Evolutionary conservation across 441 rosid species (phyloP).

Genomic region (Manihot esculenta): DNA sequence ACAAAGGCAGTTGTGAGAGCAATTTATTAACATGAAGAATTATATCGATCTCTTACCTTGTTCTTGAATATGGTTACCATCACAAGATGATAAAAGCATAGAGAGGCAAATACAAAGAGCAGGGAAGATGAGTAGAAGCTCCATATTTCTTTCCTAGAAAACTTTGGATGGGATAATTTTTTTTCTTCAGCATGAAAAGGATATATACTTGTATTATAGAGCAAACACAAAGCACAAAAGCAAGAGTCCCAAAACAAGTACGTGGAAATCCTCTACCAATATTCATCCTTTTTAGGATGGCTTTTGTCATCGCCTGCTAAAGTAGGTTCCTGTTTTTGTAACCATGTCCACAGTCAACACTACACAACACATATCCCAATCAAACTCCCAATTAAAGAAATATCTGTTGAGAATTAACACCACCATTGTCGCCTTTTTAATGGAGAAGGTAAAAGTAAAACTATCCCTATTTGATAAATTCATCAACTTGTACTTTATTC

Average conservation of each 20-base stretch:
- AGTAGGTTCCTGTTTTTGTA: constrained; percentile 5
- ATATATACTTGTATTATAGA: constrained; percentile 17
- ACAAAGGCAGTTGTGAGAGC: neutral
- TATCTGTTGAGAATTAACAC: neutral
- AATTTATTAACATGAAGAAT: too few relatives aligned
- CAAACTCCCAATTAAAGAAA: neutral
- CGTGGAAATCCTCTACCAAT: constrained; percentile 23
- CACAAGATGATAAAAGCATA: constrained; percentile 18
- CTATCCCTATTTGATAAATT: neutral
- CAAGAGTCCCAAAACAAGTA: constrained; percentile 41
- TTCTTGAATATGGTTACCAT: constrained; percentile 21
- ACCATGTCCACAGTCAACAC: constrained; percentile 5
- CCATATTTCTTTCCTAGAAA: constrained; percentile 20
- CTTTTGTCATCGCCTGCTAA: constrained; percentile 21
- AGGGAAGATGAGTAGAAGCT: constrained; percentile 20
- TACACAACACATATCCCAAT: neutral
- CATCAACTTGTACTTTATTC: neutral
- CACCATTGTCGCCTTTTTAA: neutral
- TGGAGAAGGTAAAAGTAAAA: neutral
- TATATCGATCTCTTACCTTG: constrained; percentile 27
- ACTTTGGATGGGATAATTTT: constrained; percentile 11
- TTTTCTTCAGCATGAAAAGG: neutral
- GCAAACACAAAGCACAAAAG: constrained; percentile 48
- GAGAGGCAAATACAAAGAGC: constrained; percentile 23
- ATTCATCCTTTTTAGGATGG: constrained; percentile 30